Evolutionary conservation across 805 yeast species (phyloP).

Genomic region (Ogataea ramenticola): DNA sequence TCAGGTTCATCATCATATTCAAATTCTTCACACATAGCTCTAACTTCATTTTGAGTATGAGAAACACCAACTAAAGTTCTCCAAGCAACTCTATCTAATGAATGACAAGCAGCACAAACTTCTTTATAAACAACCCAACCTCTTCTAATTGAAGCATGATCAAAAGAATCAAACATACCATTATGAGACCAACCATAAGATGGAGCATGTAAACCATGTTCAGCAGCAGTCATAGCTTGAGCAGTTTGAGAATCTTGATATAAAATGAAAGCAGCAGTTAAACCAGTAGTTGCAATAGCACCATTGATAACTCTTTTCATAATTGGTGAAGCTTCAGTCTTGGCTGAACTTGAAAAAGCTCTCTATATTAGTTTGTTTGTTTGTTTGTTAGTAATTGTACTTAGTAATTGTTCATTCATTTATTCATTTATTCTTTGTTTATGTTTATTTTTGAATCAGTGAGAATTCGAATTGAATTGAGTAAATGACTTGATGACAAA

Average conservation of each 20-base stretch:
- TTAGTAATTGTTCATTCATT: no score
- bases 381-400: no score
- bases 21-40: constrained; percentile 89
- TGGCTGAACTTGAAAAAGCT: constrained; percentile 28
- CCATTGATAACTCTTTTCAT: constrained; percentile 50
- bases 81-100: constrained; percentile 96
- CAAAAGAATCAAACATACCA: constrained; percentile 86
- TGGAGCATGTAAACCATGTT: constrained; percentile 97
- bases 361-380: constrained; percentile 12
- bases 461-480: no score
- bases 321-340: constrained; percentile 23
- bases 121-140: constrained; percentile 98
- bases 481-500: no score
- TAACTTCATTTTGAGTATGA: constrained; percentile 84
- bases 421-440: no score
- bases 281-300: constrained; percentile 66
- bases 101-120: constrained; percentile 99
- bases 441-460: no score
- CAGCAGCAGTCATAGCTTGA: constrained; percentile 96
- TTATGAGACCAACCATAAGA: constrained; percentile 88
- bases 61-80: constrained; percentile 96
- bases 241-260: constrained; percentile 85
- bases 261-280: constrained; percentile 72
- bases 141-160: constrained; percentile 95
- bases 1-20: constrained; percentile 97